Conservation (phyloP, 1,139 yeast genomes). For the Zygoascus meyerae region DNA sequence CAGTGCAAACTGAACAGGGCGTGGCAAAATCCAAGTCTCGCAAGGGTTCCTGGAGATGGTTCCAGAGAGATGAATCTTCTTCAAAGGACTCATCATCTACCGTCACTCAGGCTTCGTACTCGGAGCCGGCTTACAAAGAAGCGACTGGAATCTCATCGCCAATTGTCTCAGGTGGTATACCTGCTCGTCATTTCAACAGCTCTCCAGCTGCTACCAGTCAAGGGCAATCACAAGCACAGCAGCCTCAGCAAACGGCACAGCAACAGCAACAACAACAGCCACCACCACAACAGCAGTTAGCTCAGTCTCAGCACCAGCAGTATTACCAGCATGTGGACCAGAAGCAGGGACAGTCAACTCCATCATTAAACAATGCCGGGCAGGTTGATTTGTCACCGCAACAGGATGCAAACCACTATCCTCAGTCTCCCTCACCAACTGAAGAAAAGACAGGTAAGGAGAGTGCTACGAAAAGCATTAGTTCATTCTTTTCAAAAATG, state of each 20-base stretch:
- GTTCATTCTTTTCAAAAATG: constrained; percentile 9
- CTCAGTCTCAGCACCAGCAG: background rate
- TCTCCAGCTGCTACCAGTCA: background rate
- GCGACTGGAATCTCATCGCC: background rate
- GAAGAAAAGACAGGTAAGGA: constrained; percentile 2
- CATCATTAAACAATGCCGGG: background rate
- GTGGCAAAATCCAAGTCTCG: constrained; percentile 6
- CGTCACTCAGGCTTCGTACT: background rate
- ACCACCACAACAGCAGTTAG: background rate
- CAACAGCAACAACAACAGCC: background rate
- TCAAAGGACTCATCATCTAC: background rate
- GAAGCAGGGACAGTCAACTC: background rate
- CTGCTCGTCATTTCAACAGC: background rate
- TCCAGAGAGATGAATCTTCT: constrained; percentile 3
- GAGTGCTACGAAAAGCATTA: constrained; percentile 2
- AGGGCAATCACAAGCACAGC: no score
- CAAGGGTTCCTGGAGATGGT: constrained; percentile 10
- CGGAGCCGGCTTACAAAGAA: constrained; percentile 1
- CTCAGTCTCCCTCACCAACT: constrained; percentile 2
- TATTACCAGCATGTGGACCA: background rate
- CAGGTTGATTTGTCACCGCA: background rate
- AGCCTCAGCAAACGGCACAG: no score
- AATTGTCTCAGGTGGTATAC: background rate
- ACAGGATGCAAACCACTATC: background rate
- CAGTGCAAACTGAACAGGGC: constrained; percentile 2